Base-by-base conservation (phyloP, 495 filamentous ascomycete species). In the Neurospora terricola region DNA sequence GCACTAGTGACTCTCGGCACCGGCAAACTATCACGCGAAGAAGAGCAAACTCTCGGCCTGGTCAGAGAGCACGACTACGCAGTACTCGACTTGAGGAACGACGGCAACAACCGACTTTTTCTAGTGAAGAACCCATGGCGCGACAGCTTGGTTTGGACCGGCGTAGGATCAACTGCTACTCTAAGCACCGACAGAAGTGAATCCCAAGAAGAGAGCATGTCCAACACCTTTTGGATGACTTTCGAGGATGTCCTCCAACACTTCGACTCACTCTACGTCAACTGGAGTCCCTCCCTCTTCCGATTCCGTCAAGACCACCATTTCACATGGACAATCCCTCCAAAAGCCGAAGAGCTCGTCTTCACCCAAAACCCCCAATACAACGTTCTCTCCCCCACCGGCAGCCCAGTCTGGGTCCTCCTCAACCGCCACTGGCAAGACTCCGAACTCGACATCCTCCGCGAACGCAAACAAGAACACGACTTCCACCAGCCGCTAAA, bases 71-170 rank as follows among this genome's bases (percentile, higher is more conserved):
- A 99, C 80, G 96, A 97, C 80, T 99, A 99, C 80, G 94, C 93
- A 7, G 90, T 98, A 30, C 79, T 98, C 30, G 90, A 96, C 73
- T 83, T 98, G 84, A 90, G 89, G 72, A 91, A 90, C 75, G 80
- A 87, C 54, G 84, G 48, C 37, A 62, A 70, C 71, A 88, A 88
- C 72, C 86, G 89, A 30, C 85, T 90, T 43, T 83, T 98, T 38
- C 86, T 98, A 1, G 86, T 99, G 74, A 98, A 99, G 78, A 98
- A 99, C 78, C 96, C 96, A 9, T 98, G 96, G 96, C 91, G 91
- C 70, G 91, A 95, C 70, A 92, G 92, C 40, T 86, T 88, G 36
- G 84, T 88, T 4, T 94, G 91, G 91, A 90, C 76, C 16, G 80
- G 80, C 4, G 76, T 76, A 11, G 77, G 80, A 18, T 79, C 77